Evolutionary conservation across 148 eudicot genomes (phyloP).

Genomic region (Fagopyrum esculentum): DNA sequence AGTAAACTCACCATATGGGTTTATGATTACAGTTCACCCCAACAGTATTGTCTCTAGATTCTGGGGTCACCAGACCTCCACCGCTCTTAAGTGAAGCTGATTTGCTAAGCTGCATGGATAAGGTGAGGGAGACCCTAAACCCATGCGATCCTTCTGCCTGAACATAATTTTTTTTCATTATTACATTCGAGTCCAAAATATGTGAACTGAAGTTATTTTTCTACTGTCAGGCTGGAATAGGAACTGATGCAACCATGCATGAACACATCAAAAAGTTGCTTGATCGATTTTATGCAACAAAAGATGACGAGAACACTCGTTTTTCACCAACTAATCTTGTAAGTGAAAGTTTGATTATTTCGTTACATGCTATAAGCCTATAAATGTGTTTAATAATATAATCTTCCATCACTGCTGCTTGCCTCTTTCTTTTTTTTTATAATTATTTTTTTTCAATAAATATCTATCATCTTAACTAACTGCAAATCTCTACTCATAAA

Average conservation of each 20-base stretch:
- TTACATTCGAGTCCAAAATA: conserved; percentile 1
- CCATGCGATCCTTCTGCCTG: conserved; percentile 9
- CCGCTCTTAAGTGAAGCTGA: conserved; percentile 95
- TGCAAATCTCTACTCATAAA: neutral
- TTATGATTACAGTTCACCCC: conserved; percentile 58
- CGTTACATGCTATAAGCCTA: neutral
- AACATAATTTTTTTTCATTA: neutral
- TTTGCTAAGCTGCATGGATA: conserved; percentile 84
- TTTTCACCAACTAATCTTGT: conserved; percentile 91
- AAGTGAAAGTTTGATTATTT: conserved; percentile 17
- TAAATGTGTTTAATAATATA: neutral
- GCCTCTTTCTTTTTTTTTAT: neutral
- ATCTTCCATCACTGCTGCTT: neutral
- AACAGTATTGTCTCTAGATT: conserved; percentile 70
- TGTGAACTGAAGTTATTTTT: neutral
- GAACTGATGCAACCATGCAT: conserved; percentile 99
- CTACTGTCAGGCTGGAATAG: conserved; percentile 65
- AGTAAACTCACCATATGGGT: neutral
- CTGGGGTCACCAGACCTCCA: conserved; percentile 92
- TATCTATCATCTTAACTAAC: neutral
- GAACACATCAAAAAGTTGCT: conserved; percentile 95
- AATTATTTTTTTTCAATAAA: neutral
- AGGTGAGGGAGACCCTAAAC: conserved; percentile 41
- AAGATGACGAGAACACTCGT: conserved; percentile 75
- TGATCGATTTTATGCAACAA: conserved; percentile 95